A percentile compares a stretch with the other conserved stretches of the same genome.
Evolutionary conservation across 768 basidiomycete genomes (phyloP).

Genomic region (Termitomyces sp.): DNA sequence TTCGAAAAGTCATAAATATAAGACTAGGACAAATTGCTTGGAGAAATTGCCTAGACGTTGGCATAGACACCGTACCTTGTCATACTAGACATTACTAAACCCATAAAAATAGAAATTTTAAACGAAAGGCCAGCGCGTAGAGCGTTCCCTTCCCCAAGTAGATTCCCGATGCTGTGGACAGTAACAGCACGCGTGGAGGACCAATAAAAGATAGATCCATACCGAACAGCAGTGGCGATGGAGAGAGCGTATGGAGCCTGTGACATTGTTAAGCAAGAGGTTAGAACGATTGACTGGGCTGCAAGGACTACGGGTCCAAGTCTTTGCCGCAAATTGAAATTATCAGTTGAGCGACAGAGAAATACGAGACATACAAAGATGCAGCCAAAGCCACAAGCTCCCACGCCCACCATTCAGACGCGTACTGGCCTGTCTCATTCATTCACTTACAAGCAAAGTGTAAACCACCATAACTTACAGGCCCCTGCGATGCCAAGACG

Average conservation of each 20-base stretch:
- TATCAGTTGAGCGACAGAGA: background rate
- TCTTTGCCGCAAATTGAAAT: slow-evolving; percentile 28
- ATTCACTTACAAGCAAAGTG: background rate
- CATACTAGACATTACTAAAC: slow-evolving; percentile 52
- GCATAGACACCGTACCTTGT: slow-evolving; percentile 42
- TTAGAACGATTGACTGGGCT: slow-evolving; percentile 80
- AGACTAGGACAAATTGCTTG: background rate
- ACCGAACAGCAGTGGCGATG: slow-evolving; percentile 83
- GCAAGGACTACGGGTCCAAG: slow-evolving; percentile 80
- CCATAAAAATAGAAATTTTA: slow-evolving; percentile 59
- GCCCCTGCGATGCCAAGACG: slow-evolving; percentile 81
- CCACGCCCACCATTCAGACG: slow-evolving; percentile 98
- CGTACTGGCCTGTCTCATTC: slow-evolving; percentile 53
- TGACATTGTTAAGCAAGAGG: slow-evolving; percentile 67
- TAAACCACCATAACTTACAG: slow-evolving; percentile 33
- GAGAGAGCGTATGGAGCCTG: slow-evolving; percentile 81
- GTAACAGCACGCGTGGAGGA: background rate
- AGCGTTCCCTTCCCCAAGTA: slow-evolving; percentile 11
- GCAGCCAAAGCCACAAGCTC: slow-evolving; percentile 67
- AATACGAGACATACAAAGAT: slow-evolving; percentile 33
- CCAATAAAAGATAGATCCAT: background rate
- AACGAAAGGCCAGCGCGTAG: slow-evolving; percentile 21
- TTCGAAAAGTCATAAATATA: slow-evolving; percentile 43
- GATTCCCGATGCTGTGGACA: slow-evolving; percentile 9
- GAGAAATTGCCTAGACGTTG: background rate